These are phyloP conservation scores for Eutrema heterophyllum DNA, from an alignment of 345 rosid species.

Conservation along the genomic window DNA sequence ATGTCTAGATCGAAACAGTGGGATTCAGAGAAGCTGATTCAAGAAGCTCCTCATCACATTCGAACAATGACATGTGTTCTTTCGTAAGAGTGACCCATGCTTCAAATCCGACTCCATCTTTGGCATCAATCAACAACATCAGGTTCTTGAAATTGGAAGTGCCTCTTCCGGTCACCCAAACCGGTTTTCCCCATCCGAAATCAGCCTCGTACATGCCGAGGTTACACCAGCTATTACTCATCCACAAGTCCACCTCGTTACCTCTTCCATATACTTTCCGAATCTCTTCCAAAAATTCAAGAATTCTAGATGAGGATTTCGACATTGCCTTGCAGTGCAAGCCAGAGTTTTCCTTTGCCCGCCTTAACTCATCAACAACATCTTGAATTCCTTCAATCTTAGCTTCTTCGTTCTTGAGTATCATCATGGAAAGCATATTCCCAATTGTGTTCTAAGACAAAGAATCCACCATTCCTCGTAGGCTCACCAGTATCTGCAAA, in stretches of 20 bases:
- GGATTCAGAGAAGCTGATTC: conserved; percentile 28
- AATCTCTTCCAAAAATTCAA: conserved; percentile 6
- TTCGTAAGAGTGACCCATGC: conserved; percentile 41
- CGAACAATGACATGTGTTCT: conserved; percentile 21
- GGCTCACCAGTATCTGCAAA: conserved; percentile 16
- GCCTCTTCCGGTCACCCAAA: conserved; percentile 31
- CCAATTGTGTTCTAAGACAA: conserved; percentile 25
- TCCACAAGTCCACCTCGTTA: conserved; percentile 17
- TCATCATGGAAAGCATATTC: conserved; percentile 25
- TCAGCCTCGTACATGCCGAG: conserved; percentile 42
- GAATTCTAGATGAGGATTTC: background rate
- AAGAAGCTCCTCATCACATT: conserved; percentile 30
- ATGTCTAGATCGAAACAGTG: conserved; percentile 18
- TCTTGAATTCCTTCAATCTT: conserved; percentile 10
- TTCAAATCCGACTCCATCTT: conserved; percentile 39
- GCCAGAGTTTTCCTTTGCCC: background rate
- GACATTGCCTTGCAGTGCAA: background rate
- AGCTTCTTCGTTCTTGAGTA: conserved; percentile 22
- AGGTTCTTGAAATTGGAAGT: conserved; percentile 27
- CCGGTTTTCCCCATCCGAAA: conserved; percentile 59
- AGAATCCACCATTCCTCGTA: conserved; percentile 22
- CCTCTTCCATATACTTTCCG: conserved; percentile 9
- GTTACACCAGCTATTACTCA: conserved; percentile 40
- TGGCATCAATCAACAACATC: conserved; percentile 37
- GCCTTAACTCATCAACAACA: conserved; percentile 21